Conservation (phyloP, 2,329 filamentous ascomycete genomes). For the Alternaria viburni region DNA sequence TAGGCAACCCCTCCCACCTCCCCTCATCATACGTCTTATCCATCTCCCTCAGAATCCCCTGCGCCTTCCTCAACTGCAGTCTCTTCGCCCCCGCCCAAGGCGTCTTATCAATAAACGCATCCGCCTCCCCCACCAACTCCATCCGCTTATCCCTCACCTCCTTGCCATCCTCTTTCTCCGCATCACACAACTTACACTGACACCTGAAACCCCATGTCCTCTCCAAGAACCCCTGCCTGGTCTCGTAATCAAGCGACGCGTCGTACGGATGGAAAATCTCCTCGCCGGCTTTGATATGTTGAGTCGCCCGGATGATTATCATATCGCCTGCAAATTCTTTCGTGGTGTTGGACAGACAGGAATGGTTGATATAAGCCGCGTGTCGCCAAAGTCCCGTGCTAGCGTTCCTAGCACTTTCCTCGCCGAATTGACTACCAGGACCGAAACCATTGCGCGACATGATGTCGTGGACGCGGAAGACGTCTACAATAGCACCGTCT, state of each 20-base stretch:
- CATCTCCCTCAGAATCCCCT: constrained; percentile 25
- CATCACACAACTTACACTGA: constrained; percentile 47
- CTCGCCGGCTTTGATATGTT: constrained; percentile 32
- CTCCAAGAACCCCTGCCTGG: constrained; percentile 37
- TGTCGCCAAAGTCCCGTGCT: constrained; percentile 50
- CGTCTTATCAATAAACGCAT: constrained; percentile 32
- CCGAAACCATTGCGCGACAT: constrained; percentile 56
- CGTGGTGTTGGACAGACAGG: constrained; percentile 50
- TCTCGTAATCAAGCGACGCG: constrained; percentile 42
- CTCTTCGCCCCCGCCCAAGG: constrained; percentile 38
- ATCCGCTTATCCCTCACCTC: constrained; percentile 29
- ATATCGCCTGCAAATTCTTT: constrained; percentile 52
- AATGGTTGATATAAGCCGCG: constrained; percentile 55
- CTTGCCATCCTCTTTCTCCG: constrained; percentile 38
- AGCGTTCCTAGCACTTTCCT: constrained; percentile 28
- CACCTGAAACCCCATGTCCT: constrained; percentile 53
- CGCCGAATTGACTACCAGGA: constrained; percentile 34
- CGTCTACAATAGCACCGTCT: constrained; percentile 54
- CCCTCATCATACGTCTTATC: constrained; percentile 34
- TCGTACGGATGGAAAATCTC: constrained; percentile 38
- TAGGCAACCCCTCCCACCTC: constrained; percentile 27
- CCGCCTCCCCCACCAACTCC: constrained; percentile 31
- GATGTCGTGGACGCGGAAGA: constrained; percentile 56
- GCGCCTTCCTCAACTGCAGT: constrained; percentile 29
- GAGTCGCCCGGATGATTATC: constrained; percentile 49